Evolutionary conservation across 83 land plant genomes (phyloP), one percentile per base, ranked within the genome.

Genomic region (Thuja plicata): DNA sequence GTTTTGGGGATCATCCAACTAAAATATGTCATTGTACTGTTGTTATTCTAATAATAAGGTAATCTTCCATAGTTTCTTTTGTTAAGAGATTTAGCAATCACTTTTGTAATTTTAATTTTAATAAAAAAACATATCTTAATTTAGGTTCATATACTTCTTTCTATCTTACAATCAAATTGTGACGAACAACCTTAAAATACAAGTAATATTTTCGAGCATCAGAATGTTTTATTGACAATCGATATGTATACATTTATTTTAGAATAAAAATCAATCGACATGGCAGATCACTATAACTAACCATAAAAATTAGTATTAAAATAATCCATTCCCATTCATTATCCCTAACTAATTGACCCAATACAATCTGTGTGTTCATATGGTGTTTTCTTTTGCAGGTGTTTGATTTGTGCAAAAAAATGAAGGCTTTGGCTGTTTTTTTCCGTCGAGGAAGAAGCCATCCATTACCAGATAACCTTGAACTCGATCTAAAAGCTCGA

Each of bases 401-500:
- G 19, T 97, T 97, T 91, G 97, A 94, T 86, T 90, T 97, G 16
- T 96, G 97, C 85, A 85, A 62, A 41, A 97, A 90, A 60, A 96
- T 92, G 91, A 94, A 91, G 83, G 97, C 95, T 38, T 91, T 97
- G 48, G 98, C 98, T 54, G 96, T 97, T 54, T 84, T 97, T 27
- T 97, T 97, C 77, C 93, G 97, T 13, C 86, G 92, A 90, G 98
- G 98, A 45, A 90, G 91, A 70, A 92, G 94, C 37, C 98, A 95
- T 8, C 97, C 98, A 70, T 84, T 91, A 88, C 98, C 98, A 13
- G 95, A 96, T 78, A 95, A 92, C 87, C 94, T 96, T 34, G 89
- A 96, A 88, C 93, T 88, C 1, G 93, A 94, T 87, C 88, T 97
- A 13, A 93, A 88, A 54, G 97, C 96, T 6, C 91, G 96, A 7